Evolutionary conservation across 2,329 filamentous ascomycete species (phyloP).

Genomic region (Xylariaceae sp.): DNA sequence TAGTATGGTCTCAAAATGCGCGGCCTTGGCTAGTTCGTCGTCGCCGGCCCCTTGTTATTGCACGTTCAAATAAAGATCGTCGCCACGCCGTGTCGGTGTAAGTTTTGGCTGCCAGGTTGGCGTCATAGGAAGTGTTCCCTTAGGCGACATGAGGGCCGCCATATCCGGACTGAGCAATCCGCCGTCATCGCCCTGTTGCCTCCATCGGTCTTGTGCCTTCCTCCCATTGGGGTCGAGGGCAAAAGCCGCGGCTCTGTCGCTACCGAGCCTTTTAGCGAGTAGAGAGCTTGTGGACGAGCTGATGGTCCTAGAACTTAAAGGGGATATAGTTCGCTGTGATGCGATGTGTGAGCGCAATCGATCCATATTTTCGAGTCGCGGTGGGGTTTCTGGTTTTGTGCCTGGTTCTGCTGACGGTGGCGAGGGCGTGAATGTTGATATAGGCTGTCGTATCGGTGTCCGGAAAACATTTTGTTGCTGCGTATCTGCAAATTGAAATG

Average conservation of each 20-base stretch:
- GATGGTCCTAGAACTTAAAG: constrained; percentile 35
- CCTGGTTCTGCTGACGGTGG: constrained; percentile 18
- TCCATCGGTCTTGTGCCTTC: constrained; percentile 38
- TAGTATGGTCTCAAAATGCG: background rate
- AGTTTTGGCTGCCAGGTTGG: constrained; percentile 68
- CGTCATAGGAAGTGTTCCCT: constrained; percentile 48
- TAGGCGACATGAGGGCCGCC: constrained; percentile 28
- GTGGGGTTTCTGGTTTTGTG: constrained; percentile 22
- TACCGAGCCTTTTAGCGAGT: constrained; percentile 59
- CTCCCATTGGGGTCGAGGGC: constrained; percentile 41
- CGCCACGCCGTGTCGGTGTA: constrained; percentile 70
- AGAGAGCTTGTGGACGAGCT: constrained; percentile 49
- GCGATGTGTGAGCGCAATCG: constrained; percentile 28
- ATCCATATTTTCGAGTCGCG: constrained; percentile 25
- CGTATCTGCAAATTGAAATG: constrained; percentile 4
- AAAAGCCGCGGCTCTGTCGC: constrained; percentile 55
- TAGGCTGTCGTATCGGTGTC: constrained; percentile 14
- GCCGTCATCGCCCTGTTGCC: constrained; percentile 23
- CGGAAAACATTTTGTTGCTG: constrained; percentile 7
- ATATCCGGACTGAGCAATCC: constrained; percentile 32
- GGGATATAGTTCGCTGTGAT: constrained; percentile 34
- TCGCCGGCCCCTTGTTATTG: constrained; percentile 50
- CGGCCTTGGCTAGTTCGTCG: background rate
- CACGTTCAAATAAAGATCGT: constrained; percentile 67
- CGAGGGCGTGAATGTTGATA: constrained; percentile 21